phyloP scores from a whole-genome alignment of 2,329 filamentous ascomycete genomes.

The Aspergillus transmontanensis region DNA sequence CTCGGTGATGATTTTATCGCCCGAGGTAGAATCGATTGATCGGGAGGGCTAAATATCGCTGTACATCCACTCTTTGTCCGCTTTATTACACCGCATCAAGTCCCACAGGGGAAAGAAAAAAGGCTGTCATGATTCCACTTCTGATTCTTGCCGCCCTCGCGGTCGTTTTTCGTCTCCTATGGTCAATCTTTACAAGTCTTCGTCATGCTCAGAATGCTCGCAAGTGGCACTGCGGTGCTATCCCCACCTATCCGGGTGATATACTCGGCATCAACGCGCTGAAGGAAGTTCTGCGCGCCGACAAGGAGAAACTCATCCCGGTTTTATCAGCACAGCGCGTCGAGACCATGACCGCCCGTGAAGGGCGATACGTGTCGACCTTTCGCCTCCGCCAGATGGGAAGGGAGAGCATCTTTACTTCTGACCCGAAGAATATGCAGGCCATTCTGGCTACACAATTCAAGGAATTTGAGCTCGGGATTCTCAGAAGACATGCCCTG shows the following conservation, averaged over 20 bases:
- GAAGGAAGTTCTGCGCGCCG: slow-evolving; percentile 25
- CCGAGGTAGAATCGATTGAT: not conserved
- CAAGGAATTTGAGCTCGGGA: slow-evolving; percentile 77
- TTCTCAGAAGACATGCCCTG: slow-evolving; percentile 67
- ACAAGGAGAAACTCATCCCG: slow-evolving; percentile 29
- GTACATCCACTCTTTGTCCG: not conserved
- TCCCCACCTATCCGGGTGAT: slow-evolving; percentile 32
- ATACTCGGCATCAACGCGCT: slow-evolving; percentile 29
- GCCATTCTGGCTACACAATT: slow-evolving; percentile 84
- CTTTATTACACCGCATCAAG: not conserved
- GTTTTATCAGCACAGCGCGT: slow-evolving; percentile 23
- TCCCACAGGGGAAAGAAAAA: not conserved
- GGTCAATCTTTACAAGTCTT: slow-evolving; percentile 24
- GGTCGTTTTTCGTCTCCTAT: slow-evolving; percentile 27
- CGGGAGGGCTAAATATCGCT: not conserved
- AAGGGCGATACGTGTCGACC: slow-evolving; percentile 30
- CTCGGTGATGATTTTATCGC: not conserved
- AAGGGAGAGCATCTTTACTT: slow-evolving; percentile 30
- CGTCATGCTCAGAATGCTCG: slow-evolving; percentile 31
- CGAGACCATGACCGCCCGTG: slow-evolving; percentile 22
- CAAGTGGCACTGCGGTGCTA: slow-evolving; percentile 25
- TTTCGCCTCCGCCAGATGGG: slow-evolving; percentile 28
- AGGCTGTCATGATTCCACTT: slow-evolving; percentile 22
- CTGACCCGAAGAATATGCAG: slow-evolving; percentile 69
- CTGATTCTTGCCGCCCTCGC: slow-evolving; percentile 27